phyloP scores from a whole-genome alignment of 2,329 filamentous ascomycete genomes.

The Spiromastix sp. region DNA sequence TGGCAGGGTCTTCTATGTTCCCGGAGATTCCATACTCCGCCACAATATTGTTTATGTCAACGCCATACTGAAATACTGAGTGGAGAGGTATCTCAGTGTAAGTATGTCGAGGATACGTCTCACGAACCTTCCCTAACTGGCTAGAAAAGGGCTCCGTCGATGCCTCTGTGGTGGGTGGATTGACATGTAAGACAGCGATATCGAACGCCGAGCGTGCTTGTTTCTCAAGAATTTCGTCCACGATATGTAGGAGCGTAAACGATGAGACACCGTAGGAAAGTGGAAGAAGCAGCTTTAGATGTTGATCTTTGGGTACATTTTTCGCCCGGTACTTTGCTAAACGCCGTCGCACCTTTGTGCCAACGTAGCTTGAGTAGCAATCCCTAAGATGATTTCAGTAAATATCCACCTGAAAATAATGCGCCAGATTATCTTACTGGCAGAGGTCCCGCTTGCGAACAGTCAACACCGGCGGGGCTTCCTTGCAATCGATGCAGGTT shows the following conservation, averaged over 20 bases:
- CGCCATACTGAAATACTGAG: slow-evolving; percentile 42
- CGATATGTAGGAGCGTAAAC: slow-evolving; percentile 61
- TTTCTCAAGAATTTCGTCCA: slow-evolving; percentile 58
- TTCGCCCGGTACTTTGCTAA: slow-evolving; percentile 52
- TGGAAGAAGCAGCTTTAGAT: slow-evolving; percentile 58
- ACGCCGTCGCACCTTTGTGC: slow-evolving; percentile 70
- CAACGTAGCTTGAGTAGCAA: slow-evolving; percentile 71
- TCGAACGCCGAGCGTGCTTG: slow-evolving; percentile 61
- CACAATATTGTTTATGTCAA: slow-evolving; percentile 23
- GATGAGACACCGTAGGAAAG: slow-evolving; percentile 79
- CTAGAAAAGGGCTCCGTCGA: slow-evolving; percentile 15
- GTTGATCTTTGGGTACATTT: slow-evolving; percentile 27
- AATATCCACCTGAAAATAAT: not conserved
- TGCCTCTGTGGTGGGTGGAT: slow-evolving; percentile 24
- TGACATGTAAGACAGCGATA: slow-evolving; percentile 39
- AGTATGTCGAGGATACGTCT: slow-evolving; percentile 54
- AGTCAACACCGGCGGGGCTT: slow-evolving; percentile 4
- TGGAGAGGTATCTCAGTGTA: slow-evolving; percentile 57
- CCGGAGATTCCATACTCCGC: slow-evolving; percentile 18
- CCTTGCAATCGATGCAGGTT: slow-evolving; percentile 19
- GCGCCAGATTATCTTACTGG: slow-evolving; percentile 7
- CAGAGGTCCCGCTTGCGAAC: slow-evolving; percentile 10
- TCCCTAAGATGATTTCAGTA: slow-evolving; percentile 35
- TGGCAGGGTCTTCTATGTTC: slow-evolving; percentile 19
- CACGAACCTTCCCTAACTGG: slow-evolving; percentile 38